Percentiles rank a stretch among this genome's conserved stretches.
Conservation (phyloP, 148 eudicot species). For the Nepenthes mirabilis region DNA sequence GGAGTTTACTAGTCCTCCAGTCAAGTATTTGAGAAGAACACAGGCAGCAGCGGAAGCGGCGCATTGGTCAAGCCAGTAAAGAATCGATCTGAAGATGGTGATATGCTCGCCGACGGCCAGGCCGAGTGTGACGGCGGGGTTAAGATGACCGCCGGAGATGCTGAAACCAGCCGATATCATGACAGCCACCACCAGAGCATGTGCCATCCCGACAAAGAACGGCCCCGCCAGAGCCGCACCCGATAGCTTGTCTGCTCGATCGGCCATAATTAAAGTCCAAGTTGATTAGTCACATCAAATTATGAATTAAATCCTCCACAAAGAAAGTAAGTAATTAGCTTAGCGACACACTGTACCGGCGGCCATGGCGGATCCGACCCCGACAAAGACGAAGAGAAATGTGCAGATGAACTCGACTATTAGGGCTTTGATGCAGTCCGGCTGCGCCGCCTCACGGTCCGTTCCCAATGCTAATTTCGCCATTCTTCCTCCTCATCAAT, state of each 20-base stretch:
- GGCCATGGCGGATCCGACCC: conserved; percentile 88
- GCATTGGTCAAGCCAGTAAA: conserved; percentile 77
- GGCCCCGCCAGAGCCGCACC: conserved; percentile 47
- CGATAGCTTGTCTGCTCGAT: conserved; percentile 29
- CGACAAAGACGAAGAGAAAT: conserved; percentile 81
- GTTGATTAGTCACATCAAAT: no score
- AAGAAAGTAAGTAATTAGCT: neutral
- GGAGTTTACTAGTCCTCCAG: conserved; percentile 60
- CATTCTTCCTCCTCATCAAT: conserved; percentile 16
- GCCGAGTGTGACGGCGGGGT: conserved; percentile 84
- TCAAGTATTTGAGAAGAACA: conserved; percentile 53
- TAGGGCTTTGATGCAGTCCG: conserved; percentile 69
- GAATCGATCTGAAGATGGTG: conserved; percentile 51
- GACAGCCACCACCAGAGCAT: conserved; percentile 69
- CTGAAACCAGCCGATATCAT: conserved; percentile 78
- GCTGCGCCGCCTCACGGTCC: conserved; percentile 39
- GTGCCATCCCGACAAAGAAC: conserved; percentile 73
- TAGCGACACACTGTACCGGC: conserved; percentile 19
- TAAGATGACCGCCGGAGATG: conserved; percentile 80
- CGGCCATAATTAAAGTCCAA: no score
- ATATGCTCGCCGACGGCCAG: conserved; percentile 71
- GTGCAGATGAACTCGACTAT: conserved; percentile 80
- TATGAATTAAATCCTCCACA: no score
- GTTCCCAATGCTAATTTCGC: conserved; percentile 64
- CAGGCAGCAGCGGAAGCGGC: conserved; percentile 86